Conservation (phyloP, 495 filamentous ascomycete species). For the Neurospora sp. region DNA sequence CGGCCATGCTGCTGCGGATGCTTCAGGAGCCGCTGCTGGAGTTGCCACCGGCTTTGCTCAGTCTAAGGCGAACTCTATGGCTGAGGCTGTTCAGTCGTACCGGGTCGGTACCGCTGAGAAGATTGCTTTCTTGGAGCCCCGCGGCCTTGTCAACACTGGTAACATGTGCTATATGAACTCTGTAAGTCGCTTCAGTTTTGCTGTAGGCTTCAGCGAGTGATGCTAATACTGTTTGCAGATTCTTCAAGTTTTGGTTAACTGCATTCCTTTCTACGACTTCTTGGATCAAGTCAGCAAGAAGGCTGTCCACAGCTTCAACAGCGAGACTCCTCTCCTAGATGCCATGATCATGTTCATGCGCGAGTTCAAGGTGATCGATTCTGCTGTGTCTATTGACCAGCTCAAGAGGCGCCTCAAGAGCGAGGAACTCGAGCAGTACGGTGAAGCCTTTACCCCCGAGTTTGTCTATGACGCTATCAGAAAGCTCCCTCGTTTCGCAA, state of each 20-base stretch:
- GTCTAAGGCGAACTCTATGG: conserved; percentile 53
- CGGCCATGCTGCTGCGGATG: conserved; percentile 10
- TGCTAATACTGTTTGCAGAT: conserved; percentile 42
- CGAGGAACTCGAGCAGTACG: conserved; percentile 79
- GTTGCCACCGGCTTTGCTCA: conserved; percentile 33
- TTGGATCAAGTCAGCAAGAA: conserved; percentile 77
- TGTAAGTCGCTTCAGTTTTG: conserved; percentile 41
- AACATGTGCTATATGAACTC: conserved; percentile 99
- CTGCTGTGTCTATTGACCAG: conserved; percentile 62
- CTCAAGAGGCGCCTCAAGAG: conserved; percentile 63
- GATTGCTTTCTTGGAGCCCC: conserved; percentile 79
- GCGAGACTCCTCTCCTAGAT: conserved; percentile 86
- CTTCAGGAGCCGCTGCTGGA: conserved; percentile 1
- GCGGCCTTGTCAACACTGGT: conserved; percentile 90
- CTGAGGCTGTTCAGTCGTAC: conserved; percentile 60
- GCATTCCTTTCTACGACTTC: conserved; percentile 89
- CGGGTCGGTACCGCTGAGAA: conserved; percentile 52
- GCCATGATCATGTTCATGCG: conserved; percentile 95
- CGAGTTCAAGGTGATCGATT: conserved; percentile 80
- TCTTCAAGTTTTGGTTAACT: conserved; percentile 86
- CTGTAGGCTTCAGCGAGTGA: not conserved
- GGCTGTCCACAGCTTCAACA: conserved; percentile 84
- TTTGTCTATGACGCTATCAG: conserved; percentile 92
- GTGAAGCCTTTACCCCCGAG: conserved; percentile 84
- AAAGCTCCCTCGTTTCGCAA: conserved; percentile 74